Base-by-base conservation (phyloP, 2,329 filamentous ascomycete species). In the Sporothrix inflata region DNA sequence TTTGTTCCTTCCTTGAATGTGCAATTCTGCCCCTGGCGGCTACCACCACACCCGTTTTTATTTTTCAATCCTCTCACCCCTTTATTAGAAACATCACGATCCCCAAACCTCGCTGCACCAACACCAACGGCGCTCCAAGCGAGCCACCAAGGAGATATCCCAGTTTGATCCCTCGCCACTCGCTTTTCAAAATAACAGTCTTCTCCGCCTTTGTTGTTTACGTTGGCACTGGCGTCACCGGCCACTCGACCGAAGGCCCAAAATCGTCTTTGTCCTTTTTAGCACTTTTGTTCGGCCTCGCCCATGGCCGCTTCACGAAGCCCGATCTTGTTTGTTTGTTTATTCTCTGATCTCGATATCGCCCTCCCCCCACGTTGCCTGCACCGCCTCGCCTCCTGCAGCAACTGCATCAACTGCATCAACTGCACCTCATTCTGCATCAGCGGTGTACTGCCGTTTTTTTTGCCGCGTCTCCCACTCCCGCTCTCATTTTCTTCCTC, bases 321-420 rank as follows among this genome's bases (percentile, higher is more conserved):
- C 65, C 65, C 27, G 65, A 51, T 51, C 27, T 27, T 67, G 65
- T 49, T 49, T 70, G 55, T 70, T 51, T 70, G 42, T 63, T 60
- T 63, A 30, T 24, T 57, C 47, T 67, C 3, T 38, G 16, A 34
- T 42, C 16, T 27, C 19, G 11, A 45, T 53, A 61, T 61, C 27
- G n/a, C 24, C 40, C 19, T 53, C 49, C 42, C 63, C 42, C 42
- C 63, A 66, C 63, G 63, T 49, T 49, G 21, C 42, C 42, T 49
- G 63, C 63, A 49, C 42, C 42, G 42, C 27, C 63, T 66, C 19
- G 14, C 40, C 24, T 30, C 42, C 38, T 45, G 60, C 60, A 45
- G 16, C 42, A 19, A 16, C 9, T 63, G 60, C 60, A 45, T 24
- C 42, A 19, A 16, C 9, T 63, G 60, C 60, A 45, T 45, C 38